Conservation (phyloP, 148 eudicot genomes). For the Limonium bicolor region DNA sequence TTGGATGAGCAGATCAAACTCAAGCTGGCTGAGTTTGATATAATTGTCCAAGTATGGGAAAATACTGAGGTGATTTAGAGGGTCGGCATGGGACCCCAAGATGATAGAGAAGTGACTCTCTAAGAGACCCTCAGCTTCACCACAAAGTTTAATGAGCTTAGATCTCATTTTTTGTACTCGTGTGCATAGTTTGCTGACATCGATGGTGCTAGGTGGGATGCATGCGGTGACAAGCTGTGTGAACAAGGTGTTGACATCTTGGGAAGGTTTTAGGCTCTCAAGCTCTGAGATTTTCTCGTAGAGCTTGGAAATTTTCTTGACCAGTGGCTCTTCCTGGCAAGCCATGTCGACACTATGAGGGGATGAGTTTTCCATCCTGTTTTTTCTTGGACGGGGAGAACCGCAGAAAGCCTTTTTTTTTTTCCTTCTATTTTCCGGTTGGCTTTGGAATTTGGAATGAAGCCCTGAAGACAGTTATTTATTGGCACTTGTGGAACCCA, state of each 20-base stretch:
- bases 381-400: not conserved
- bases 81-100: conserved; percentile 35
- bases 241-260: conserved; percentile 44
- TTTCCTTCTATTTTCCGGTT: not conserved
- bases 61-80: conserved; percentile 46
- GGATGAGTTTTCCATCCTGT: not conserved
- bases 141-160: conserved; percentile 54
- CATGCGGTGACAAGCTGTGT: conserved; percentile 22
- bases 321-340: conserved; percentile 27
- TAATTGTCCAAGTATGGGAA: conserved; percentile 78
- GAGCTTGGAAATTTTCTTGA: conserved; percentile 23
- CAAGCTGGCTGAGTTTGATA: conserved; percentile 56
- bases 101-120: conserved; percentile 63
- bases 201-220: conserved; percentile 61
- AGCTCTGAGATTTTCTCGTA: conserved; percentile 33
- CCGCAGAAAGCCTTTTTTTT: not conserved
- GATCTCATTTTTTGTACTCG: conserved; percentile 49
- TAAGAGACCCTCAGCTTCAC: conserved; percentile 65
- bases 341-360: conserved; percentile 38
- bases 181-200: conserved; percentile 39
- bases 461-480: conserved; percentile 10
- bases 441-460: not conserved
- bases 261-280: conserved; percentile 36
- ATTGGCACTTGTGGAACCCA: conserved; percentile 16
- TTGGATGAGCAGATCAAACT: conserved; percentile 36